Percentiles rank a stretch among this genome's conserved stretches.
Evolutionary conservation across 441 rosid genomes (phyloP).

Genomic region (Euphorbia celastroides): DNA sequence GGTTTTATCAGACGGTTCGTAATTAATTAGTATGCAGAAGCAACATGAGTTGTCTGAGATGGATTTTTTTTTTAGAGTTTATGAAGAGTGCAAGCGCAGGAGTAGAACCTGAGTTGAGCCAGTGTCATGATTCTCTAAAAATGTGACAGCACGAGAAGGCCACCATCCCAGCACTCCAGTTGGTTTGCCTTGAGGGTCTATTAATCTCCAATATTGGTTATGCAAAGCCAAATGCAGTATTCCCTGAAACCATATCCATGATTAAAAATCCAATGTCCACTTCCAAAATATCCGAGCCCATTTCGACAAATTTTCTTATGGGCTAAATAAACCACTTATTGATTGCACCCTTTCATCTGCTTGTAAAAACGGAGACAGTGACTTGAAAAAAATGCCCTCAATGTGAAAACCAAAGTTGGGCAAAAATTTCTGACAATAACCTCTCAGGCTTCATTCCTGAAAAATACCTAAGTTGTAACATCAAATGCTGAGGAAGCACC

Average conservation of each 20-base stretch:
- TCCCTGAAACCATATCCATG: slow-evolving; percentile 33
- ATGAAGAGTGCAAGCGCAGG: neutral
- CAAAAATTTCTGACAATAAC: neutral
- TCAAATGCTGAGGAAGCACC: slow-evolving; percentile 54
- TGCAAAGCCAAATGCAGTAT: slow-evolving; percentile 48
- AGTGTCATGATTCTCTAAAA: slow-evolving; percentile 50
- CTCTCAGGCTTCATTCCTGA: neutral
- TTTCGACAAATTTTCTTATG: too few species aligned
- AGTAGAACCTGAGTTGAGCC: slow-evolving; percentile 45
- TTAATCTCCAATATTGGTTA: slow-evolving; percentile 43
- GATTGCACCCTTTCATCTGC: neutral
- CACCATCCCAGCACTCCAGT: slow-evolving; percentile 60
- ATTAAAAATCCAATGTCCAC: neutral
- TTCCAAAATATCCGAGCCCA: neutral
- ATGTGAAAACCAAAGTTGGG: neutral
- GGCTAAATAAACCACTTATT: neutral
- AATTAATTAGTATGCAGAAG: too few species aligned
- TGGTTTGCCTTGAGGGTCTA: slow-evolving; percentile 49
- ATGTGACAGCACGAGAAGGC: slow-evolving; percentile 51
- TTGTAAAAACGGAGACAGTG: neutral
- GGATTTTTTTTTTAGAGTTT: too few species aligned
- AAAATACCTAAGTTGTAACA: slow-evolving; percentile 46
- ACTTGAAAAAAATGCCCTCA: neutral
- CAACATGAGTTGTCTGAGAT: too few species aligned
- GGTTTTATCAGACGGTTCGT: too few species aligned